Conservation (phyloP, 371 early-diverging fungal species). For the Blastocladiella emersonii region DNA sequence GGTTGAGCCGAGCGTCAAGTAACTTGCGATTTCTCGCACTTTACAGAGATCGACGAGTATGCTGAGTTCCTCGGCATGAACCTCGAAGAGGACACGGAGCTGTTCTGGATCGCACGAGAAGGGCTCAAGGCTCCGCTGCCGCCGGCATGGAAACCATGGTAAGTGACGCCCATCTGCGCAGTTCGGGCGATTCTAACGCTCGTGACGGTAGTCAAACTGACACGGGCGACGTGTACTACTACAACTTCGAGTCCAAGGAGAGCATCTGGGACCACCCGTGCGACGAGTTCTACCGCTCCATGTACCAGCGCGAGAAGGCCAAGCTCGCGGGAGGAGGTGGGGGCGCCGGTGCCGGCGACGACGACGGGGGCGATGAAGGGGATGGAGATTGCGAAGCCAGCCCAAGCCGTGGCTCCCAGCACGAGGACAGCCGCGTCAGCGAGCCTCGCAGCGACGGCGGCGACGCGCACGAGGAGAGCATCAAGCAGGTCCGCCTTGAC, state of each 20-base stretch:
- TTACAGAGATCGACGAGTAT: slow-evolving; percentile 37
- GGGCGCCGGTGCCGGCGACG: background rate
- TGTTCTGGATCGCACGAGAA: slow-evolving; percentile 43
- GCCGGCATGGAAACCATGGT: slow-evolving; percentile 44
- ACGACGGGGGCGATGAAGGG: too few relatives aligned
- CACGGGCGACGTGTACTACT: slow-evolving; percentile 39
- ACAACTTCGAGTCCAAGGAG: slow-evolving; percentile 40
- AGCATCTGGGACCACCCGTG: slow-evolving; percentile 47
- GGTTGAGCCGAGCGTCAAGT: background rate
- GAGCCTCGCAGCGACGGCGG: background rate
- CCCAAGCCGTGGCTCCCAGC: too few relatives aligned
- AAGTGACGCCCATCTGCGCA: background rate
- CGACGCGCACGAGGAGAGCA: background rate
- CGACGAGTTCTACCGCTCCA: slow-evolving; percentile 34
- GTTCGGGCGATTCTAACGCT: background rate
- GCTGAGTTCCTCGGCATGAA: slow-evolving; percentile 43
- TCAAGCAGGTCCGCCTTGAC: too few relatives aligned
- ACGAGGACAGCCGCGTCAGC: background rate
- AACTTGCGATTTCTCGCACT: background rate
- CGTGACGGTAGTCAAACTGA: slow-evolving; percentile 27
- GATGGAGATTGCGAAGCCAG: background rate
- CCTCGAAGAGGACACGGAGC: slow-evolving; percentile 24
- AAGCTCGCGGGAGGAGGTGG: background rate
- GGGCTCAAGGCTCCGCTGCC: slow-evolving; percentile 41
- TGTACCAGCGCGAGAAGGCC: slow-evolving; percentile 23